Percentiles rank a stretch among this genome's conserved stretches.
These are phyloP conservation scores for Russula abietina DNA, from an alignment of 768 basidiomycete genomes.

Conservation along the genomic window DNA sequence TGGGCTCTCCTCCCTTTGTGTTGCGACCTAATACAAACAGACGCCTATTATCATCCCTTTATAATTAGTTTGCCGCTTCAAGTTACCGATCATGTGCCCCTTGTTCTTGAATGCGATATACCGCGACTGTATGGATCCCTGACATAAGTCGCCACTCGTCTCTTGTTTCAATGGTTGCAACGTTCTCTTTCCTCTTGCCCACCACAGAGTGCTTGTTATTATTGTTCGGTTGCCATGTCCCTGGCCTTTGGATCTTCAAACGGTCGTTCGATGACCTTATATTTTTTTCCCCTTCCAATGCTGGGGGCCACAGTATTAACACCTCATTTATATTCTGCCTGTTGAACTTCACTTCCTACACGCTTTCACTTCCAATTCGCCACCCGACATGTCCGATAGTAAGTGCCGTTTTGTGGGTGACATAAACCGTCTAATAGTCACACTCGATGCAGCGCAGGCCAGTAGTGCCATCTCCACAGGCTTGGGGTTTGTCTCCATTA, in stretches of 20 bases:
- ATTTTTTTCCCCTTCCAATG: background rate
- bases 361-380: background rate
- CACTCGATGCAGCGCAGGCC: background rate
- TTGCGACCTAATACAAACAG: background rate
- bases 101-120: background rate
- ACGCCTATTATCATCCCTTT: background rate
- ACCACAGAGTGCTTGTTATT: background rate
- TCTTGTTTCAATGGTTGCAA: background rate
- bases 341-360: background rate
- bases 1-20: background rate
- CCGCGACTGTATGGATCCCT: background rate
- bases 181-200: background rate
- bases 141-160: background rate
- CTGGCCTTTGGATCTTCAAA: background rate
- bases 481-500: background rate
- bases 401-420: background rate
- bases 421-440: background rate
- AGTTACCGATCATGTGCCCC: background rate
- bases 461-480: background rate
- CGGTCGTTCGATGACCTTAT: background rate
- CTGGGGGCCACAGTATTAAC: background rate
- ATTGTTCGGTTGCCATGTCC: background rate
- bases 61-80: background rate
- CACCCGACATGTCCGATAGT: background rate
- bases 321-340: slow-evolving; percentile 6